Percentiles rank a stretch among this genome's conserved stretches.
Conservation (phyloP, 1,284 basidiomycete genomes). For the Ceratobasidium sp. region DNA sequence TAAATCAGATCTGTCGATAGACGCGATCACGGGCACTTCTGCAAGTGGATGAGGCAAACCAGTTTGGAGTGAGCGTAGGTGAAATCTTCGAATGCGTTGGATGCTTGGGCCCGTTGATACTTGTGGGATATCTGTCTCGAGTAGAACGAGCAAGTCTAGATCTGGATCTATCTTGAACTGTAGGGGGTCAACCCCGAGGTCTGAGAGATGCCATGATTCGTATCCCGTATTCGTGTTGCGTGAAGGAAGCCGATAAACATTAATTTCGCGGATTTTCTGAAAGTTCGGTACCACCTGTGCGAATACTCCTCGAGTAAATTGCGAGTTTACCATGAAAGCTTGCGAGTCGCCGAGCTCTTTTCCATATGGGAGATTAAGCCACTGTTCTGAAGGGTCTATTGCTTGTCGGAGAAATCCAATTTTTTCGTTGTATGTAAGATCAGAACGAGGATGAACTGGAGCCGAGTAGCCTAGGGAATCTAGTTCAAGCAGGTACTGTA, state of each 20-base stretch:
- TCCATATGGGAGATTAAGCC: neutral
- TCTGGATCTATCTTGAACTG: conserved; percentile 17
- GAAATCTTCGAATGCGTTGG: conserved; percentile 26
- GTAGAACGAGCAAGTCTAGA: conserved; percentile 27
- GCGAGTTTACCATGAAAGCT: conserved; percentile 14
- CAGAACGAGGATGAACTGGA: conserved; percentile 2
- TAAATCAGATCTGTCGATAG: neutral
- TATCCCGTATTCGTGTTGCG: conserved; percentile 12
- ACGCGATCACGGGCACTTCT: neutral
- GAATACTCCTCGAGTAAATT: conserved; percentile 25
- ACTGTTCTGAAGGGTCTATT: neutral
- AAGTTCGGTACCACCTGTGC: conserved; percentile 3
- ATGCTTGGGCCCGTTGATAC: conserved; percentile 3
- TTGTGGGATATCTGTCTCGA: conserved; percentile 4
- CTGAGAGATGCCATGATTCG: neutral
- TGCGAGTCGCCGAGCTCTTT: conserved; percentile 14
- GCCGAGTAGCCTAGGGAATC: conserved; percentile 5
- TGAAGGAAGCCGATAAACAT: conserved; percentile 30
- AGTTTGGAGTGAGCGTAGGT: conserved; percentile 30
- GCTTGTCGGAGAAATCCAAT: neutral
- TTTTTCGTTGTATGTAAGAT: conserved; percentile 12
- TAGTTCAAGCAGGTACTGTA: conserved; percentile 24
- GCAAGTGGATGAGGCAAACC: conserved; percentile 33
- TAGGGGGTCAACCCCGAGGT: conserved; percentile 8
- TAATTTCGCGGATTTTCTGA: neutral